Evolutionary conservation across 2,329 filamentous ascomycete species (phyloP).

Genomic region (Hirsutella rhossiliensis): DNA sequence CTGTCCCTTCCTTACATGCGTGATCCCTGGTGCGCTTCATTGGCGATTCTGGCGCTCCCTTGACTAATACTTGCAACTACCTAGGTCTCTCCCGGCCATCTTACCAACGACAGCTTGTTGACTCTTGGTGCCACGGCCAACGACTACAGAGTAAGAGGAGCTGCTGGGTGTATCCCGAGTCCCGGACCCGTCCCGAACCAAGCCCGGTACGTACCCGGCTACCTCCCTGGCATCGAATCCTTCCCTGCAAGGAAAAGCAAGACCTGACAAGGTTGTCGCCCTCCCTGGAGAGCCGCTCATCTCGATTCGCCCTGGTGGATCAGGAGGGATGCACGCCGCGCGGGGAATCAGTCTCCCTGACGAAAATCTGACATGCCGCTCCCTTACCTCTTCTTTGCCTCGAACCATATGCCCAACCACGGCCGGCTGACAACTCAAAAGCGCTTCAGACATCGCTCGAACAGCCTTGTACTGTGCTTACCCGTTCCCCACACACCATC

Average conservation of each 20-base stretch:
- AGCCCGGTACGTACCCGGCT: background rate
- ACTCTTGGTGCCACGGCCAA: background rate
- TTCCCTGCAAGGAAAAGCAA: too few species aligned
- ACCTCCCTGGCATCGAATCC: too few species aligned
- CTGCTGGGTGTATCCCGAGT: background rate
- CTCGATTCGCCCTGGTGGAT: constrained; percentile 10
- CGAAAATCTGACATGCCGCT: background rate
- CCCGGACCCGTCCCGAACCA: background rate
- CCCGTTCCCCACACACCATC: too few species aligned
- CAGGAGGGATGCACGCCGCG: background rate
- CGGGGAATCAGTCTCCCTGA: constrained; percentile 1
- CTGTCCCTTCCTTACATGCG: background rate
- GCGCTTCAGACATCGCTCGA: too few species aligned
- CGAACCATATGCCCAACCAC: too few species aligned
- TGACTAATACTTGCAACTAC: background rate
- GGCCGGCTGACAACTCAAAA: too few species aligned
- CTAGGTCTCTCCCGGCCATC: background rate
- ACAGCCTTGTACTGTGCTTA: too few species aligned
- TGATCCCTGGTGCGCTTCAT: background rate
- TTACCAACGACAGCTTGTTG: background rate
- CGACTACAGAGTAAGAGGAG: background rate
- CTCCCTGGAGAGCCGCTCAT: constrained; percentile 10
- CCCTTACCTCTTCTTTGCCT: too few species aligned
- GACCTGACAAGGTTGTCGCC: constrained; percentile 7
- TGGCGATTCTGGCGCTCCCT: background rate